phyloP scores from a whole-genome alignment of 2,329 filamentous ascomycete genomes.

The Penicillium sp. region DNA sequence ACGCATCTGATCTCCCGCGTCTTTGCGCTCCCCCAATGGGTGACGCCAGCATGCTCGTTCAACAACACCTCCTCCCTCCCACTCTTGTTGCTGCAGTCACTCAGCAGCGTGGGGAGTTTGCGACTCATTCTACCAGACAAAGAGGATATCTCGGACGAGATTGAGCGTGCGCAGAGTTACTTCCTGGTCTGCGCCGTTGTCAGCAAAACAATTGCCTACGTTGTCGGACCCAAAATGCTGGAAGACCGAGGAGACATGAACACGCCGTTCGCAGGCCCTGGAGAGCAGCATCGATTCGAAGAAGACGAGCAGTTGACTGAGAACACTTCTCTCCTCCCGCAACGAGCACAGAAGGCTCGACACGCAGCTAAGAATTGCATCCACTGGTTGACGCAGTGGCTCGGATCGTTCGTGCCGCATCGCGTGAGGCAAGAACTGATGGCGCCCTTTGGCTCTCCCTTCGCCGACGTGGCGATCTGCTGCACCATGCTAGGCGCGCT shows the following conservation, averaged over 20 bases:
- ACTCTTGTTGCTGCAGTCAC: constrained; percentile 51
- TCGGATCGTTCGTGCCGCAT: constrained; percentile 34
- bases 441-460: constrained; percentile 47
- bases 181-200: constrained; percentile 65
- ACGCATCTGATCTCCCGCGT: constrained; percentile 45
- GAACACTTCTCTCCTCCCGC: constrained; percentile 53
- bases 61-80: constrained; percentile 58
- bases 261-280: constrained; percentile 17
- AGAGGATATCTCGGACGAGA: constrained; percentile 44
- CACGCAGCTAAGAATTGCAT: constrained; percentile 17
- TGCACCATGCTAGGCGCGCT: constrained; percentile 59
- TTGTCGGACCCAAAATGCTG: constrained; percentile 59
- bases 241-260: constrained; percentile 36
- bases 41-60: constrained; percentile 54
- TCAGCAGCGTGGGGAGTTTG: constrained; percentile 58
- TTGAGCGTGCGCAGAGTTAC: constrained; percentile 62
- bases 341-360: constrained; percentile 22
- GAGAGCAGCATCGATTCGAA: constrained; percentile 6
- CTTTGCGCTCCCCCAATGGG: constrained; percentile 54
- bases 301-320: constrained; percentile 41
- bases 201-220: constrained; percentile 62
- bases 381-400: constrained; percentile 26
- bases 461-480: constrained; percentile 61
- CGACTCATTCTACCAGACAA: constrained; percentile 49
- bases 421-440: constrained; percentile 32